A percentile compares a stretch with the other conserved stretches of the same genome.
These are phyloP conservation scores for Biscogniauxia sp. DNA, from an alignment of 2,329 filamentous ascomycete species.

Conservation along the genomic window DNA sequence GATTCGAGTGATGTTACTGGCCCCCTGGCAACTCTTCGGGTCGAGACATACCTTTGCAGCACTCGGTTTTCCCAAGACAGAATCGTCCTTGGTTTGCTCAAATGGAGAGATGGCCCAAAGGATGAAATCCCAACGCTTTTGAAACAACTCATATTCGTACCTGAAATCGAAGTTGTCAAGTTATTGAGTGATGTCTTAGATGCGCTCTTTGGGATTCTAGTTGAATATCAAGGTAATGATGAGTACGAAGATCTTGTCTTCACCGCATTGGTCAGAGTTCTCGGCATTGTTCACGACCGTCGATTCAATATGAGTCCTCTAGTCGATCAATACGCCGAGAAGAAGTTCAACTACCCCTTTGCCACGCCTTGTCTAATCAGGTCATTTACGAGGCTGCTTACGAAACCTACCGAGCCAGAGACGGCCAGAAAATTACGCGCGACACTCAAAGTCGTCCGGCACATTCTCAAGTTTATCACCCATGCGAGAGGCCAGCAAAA, in stretches of 20 bases:
- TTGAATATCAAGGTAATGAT: conserved; percentile 86
- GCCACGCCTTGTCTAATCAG: conserved; percentile 84
- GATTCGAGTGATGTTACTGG: conserved; percentile 74
- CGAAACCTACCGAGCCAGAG: conserved; percentile 78
- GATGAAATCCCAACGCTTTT: conserved; percentile 72
- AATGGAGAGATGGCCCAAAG: conserved; percentile 76
- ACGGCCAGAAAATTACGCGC: conserved; percentile 81
- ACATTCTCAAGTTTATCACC: conserved; percentile 92
- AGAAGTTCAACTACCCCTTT: conserved; percentile 87
- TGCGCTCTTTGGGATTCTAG: conserved; percentile 84
- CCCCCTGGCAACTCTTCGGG: conserved; percentile 72
- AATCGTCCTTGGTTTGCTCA: conserved; percentile 75
- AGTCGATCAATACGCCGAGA: conserved; percentile 88
- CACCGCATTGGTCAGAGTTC: conserved; percentile 80
- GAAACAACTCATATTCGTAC: conserved; percentile 84
- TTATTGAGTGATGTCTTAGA: conserved; percentile 86
- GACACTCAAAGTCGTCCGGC: conserved; percentile 90
- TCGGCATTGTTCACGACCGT: conserved; percentile 92
- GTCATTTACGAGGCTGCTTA: conserved; percentile 80
- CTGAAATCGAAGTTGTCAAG: conserved; percentile 97
- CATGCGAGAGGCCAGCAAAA: conserved; percentile 84
- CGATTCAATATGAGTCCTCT: conserved; percentile 88
- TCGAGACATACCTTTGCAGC: conserved; percentile 88
- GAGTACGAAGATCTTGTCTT: conserved; percentile 93
- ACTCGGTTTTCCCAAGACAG: conserved; percentile 93